These are phyloP conservation scores for Collybia sp. DNA, from an alignment of 768 basidiomycete genomes.

Conservation along the genomic window DNA sequence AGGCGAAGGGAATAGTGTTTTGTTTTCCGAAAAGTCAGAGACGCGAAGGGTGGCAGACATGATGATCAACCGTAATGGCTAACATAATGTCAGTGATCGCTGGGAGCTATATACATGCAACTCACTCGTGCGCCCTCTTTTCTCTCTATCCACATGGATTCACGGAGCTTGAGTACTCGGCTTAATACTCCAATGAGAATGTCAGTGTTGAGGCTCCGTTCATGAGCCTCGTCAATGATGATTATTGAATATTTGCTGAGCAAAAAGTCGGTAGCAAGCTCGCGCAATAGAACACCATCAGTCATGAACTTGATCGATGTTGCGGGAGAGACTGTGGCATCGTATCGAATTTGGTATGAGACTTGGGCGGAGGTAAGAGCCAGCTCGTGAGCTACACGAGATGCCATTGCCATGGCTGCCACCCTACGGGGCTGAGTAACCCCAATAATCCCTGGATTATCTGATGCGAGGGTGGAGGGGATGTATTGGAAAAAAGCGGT, in stretches of 20 bases:
- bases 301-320: conserved; percentile 99
- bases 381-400: conserved; percentile 91
- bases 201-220: conserved; percentile 97
- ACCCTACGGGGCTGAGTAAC: conserved; percentile 97
- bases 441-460: conserved; percentile 97
- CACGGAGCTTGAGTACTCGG: conserved; percentile 84
- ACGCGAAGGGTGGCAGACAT: conserved; percentile 99
- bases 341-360: conserved; percentile 97
- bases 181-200: conserved; percentile 96
- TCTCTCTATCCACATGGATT: conserved; percentile 82
- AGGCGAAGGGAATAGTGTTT: conserved; percentile 67
- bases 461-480: conserved; percentile 34
- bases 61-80: conserved; percentile 91
- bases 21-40: conserved; percentile 88
- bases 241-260: conserved; percentile 91
- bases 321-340: conserved; percentile 83
- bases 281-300: conserved; percentile 92
- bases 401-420: conserved; percentile 94
- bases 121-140: conserved; percentile 67
- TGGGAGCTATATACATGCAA: conserved; percentile 3
- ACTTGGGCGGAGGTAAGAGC: conserved; percentile 76
- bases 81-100: conserved; percentile 2
- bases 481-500: conserved; percentile 1
- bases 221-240: conserved; percentile 97
- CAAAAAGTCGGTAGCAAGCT: conserved; percentile 90